Base-by-base conservation (phyloP, 305 asterid species). In the Plantago coronopus region DNA sequence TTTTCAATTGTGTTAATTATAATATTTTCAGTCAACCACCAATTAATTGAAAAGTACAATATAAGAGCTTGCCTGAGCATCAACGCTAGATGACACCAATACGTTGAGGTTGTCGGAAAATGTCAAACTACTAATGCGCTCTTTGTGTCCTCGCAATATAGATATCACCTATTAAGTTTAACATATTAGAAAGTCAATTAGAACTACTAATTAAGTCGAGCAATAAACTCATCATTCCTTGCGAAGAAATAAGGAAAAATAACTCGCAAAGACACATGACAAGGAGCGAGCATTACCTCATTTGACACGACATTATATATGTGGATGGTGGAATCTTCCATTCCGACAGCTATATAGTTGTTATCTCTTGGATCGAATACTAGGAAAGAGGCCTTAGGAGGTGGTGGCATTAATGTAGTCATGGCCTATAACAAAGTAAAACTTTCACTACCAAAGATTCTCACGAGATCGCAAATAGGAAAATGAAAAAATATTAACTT, bases 81-180 rank as follows among this genome's bases (percentile, higher is more conserved):
- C 98, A 22, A 94, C 96, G 59, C 97, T 95, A 0, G 97, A 87
- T 21, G 97, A 90, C 66, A 85, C 87, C 34, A 90, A 77, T 67
- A 83, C 81, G 60, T 78, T 78, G 48, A 90, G 70, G 45, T 69
- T 78, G 63, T 66, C 83, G 38, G 97, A 90, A 70, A 90, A 90
- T 53, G 96, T 91, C 22, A 90, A 91, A 61, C 97, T 96, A 10
- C 96, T 87, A 54, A 90, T 71, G 71, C 94, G 78, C 68, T 85
- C 85, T n/a, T 89, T 69, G 74, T 90, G 97, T 18, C 94, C 96
- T 72, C 75, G 79, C 49, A 87, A 87, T 78, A 70, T 87, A 74
- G 81, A 80, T 71, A 81, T 87, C 61, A 85, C 96, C 96, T 87
- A 84, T 53, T 15, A 23, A n/a, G n/a, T n/a, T n/a, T n/a, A n/a